Evolutionary conservation across 345 rosid genomes (phyloP), one percentile per base, ranked within the genome.

Genomic region (Combretum micranthum): DNA sequence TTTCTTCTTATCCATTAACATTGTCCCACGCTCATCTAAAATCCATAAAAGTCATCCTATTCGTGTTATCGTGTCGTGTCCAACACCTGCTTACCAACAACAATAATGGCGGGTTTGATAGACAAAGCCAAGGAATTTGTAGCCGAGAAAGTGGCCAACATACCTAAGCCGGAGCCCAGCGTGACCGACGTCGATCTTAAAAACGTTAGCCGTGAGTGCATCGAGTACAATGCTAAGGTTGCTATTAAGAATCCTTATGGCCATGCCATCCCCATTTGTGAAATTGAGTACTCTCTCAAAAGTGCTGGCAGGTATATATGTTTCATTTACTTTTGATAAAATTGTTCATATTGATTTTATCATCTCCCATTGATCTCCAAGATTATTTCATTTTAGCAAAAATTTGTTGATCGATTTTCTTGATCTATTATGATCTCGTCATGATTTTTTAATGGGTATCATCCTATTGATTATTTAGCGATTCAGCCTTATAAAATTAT

Each of bases 81-180:
- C 3, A 25, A 25, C 3, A 25, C 32, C 0, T 25, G 3, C 6
- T 7, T 25, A 7, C 3, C 19, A 3, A 49, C 18, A 4, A 12
- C 17, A 19, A 2, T 3, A 48, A 77, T 74, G 60, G 47, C 81
- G 74, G 56, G 73, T 42, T 63, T 79, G 16, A 16, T 77, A 62
- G 78, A 75, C 59, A 85, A 80, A 77, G 97, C 97, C 2, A 93
- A 89, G 75, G 69, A 78, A 32, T 89, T 74, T 37, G 72, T 93
- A 62, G 76, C 80, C 19, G 96, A 85, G 64, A 87, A 87, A 74
- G 70, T 89, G n/a, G 66, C 84, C 15, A 65, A 71, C 67, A 50
- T 87, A 2, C 70, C 77, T 70, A 87, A 70, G 61, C 99, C 99
- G 47, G 95, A 89, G 77, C 90, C 96, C 8, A 57, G 60, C 67